Conservation (phyloP, 2,329 filamentous ascomycete species). For the Sphaerulina vaccinii region DNA sequence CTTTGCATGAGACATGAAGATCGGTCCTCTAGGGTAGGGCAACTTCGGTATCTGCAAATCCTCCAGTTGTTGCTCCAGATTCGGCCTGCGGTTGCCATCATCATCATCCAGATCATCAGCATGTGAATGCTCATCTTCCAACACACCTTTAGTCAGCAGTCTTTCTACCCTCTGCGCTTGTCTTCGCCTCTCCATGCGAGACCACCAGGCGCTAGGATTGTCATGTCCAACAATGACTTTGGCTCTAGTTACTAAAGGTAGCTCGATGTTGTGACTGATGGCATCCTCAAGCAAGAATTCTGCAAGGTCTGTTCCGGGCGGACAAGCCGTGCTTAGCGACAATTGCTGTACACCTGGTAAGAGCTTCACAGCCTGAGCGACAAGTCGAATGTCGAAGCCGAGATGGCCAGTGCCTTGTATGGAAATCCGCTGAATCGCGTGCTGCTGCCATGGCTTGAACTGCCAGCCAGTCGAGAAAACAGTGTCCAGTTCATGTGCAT, state of each 20-base stretch:
- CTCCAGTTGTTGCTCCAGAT: not conserved
- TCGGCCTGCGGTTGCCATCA: not conserved
- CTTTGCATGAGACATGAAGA: not conserved
- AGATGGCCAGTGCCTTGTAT: not conserved
- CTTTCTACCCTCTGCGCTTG: not conserved
- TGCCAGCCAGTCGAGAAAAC: not conserved
- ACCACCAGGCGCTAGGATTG: not conserved
- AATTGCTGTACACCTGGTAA: not conserved
- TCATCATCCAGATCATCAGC: not conserved
- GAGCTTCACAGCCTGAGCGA: not conserved
- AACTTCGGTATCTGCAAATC: not conserved
- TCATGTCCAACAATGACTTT: slow-evolving; percentile 2
- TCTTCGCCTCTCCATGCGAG: not conserved
- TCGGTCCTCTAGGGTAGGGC: not conserved
- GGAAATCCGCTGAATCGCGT: not conserved
- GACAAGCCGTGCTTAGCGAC: not conserved
- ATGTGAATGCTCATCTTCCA: not conserved
- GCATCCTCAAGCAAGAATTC: not conserved
- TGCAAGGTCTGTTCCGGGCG: not conserved
- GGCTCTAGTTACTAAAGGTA: not conserved
- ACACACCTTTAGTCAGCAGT: not conserved
- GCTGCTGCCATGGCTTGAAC: not conserved
- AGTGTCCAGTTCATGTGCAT: not conserved
- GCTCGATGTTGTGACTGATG: not conserved
- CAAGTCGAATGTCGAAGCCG: not conserved